Percentiles rank a stretch among this genome's conserved stretches.
Evolutionary conservation across 805 yeast genomes (phyloP).

Genomic region (Danielia oregonensis): DNA sequence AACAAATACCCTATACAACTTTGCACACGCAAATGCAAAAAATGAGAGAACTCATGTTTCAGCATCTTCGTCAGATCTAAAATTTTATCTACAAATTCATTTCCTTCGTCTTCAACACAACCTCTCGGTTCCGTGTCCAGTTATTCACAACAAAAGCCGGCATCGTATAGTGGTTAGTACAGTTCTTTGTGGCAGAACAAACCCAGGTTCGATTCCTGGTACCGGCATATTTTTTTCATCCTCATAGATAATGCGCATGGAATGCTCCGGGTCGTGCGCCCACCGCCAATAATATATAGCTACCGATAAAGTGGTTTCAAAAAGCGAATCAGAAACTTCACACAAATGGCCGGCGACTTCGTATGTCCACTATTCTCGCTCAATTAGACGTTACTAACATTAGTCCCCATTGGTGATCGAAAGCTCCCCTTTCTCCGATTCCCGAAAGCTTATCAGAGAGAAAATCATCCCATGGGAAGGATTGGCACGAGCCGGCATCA

Average conservation of each 20-base stretch:
- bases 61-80: too few relatives aligned
- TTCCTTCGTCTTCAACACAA: too few relatives aligned
- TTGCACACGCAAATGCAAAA: not conserved
- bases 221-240: conserved; percentile 34
- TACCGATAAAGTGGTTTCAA: not conserved
- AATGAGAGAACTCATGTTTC: too few relatives aligned
- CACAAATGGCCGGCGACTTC: not conserved
- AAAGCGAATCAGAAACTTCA: not conserved
- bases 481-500: conserved; percentile 66
- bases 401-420: conserved; percentile 47
- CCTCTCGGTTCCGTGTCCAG: too few relatives aligned
- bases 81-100: too few relatives aligned
- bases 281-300: not conserved
- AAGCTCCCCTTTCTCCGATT: conserved; percentile 62
- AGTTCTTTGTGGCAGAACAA: conserved; percentile 47
- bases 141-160: conserved; percentile 26
- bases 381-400: conserved; percentile 7
- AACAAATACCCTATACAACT: too few relatives aligned
- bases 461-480: conserved; percentile 93
- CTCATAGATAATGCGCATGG: not conserved
- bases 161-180: conserved; percentile 50
- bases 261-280: conserved; percentile 1
- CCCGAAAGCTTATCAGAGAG: conserved; percentile 64
- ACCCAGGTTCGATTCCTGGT: conserved; percentile 53
- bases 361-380: not conserved